phyloP scores from a whole-genome alignment of 805 yeast species.

The Zygotorulaspora sp. region DNA sequence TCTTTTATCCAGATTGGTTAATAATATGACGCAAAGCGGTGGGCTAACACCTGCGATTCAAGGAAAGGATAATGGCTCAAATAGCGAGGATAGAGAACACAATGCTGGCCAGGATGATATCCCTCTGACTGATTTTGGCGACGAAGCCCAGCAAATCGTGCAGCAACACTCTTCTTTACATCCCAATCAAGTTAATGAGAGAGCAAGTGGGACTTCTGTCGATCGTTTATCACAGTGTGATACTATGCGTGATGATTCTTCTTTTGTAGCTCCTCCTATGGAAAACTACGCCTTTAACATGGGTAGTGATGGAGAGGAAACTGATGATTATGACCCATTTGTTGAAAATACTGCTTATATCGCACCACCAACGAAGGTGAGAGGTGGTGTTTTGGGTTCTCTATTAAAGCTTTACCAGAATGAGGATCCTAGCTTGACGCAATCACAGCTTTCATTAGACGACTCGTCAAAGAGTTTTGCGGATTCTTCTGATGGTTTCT shows the following conservation, averaged over 20 bases:
- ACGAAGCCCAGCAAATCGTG: conserved; percentile 54
- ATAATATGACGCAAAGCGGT: conserved; percentile 26
- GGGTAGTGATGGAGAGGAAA: conserved; percentile 27
- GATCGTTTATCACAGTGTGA: conserved; percentile 15
- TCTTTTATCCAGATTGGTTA: conserved; percentile 31
- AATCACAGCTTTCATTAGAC: conserved; percentile 18
- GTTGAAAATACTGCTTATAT: conserved; percentile 36
- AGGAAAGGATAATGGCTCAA: conserved; percentile 16
- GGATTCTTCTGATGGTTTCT: conserved; percentile 4
- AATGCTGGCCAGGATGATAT: conserved; percentile 37
- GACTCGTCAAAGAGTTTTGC: conserved; percentile 11
- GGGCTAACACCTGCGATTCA: conserved; percentile 38
- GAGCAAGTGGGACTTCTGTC: conserved; percentile 2
- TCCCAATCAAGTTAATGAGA: conserved; percentile 4
- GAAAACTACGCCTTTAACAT: conserved; percentile 36
- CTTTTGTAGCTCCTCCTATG: conserved; percentile 40
- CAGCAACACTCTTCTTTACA: conserved; percentile 40
- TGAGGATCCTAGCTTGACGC: conserved; percentile 16
- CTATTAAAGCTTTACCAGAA: conserved; percentile 63
- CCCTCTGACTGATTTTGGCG: conserved; percentile 43
- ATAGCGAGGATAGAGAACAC: conserved; percentile 39
- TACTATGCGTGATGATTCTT: conserved; percentile 19
- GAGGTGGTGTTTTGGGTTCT: conserved; percentile 82
- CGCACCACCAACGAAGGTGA: conserved; percentile 61
- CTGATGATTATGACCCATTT: conserved; percentile 36